Evolutionary conservation across 1,284 basidiomycete species (phyloP).

Genomic region (Athelia sp.): DNA sequence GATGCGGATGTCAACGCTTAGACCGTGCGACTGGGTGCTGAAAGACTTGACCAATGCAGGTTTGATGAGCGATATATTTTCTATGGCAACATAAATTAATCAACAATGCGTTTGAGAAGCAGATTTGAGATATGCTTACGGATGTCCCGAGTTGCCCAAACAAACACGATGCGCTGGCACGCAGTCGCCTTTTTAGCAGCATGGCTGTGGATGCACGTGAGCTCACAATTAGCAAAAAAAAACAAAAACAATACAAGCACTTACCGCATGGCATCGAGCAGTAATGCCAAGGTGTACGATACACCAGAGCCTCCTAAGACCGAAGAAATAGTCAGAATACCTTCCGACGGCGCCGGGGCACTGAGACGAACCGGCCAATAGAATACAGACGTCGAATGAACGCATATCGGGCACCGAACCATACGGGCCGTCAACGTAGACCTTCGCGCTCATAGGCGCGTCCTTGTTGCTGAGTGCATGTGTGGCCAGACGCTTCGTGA

Average conservation of each 20-base stretch:
- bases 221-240: neutral
- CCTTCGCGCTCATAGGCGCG: constrained; percentile 21
- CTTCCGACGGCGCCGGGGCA: no score
- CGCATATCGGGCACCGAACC: constrained; percentile 39
- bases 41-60: constrained; percentile 27
- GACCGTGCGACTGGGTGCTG: constrained; percentile 19
- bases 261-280: constrained; percentile 38
- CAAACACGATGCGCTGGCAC: constrained; percentile 31
- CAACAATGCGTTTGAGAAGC: neutral
- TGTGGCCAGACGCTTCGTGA: constrained; percentile 38
- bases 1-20: constrained; percentile 30
- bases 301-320: constrained; percentile 43
- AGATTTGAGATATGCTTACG: constrained; percentile 22
- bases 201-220: constrained; percentile 13
- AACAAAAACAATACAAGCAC: constrained; percentile 5
- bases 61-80: constrained; percentile 38
- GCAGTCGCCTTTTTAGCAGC: constrained; percentile 19
- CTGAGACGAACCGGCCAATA: constrained; percentile 45
- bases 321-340: neutral
- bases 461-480: constrained; percentile 19
- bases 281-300: constrained; percentile 42
- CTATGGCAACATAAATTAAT: constrained; percentile 14
- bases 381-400: constrained; percentile 37
- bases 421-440: constrained; percentile 52
- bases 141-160: constrained; percentile 39